A percentile compares a stretch with the other conserved stretches of the same genome.
Evolutionary conservation across 306 rosid species (phyloP).

Genomic region (Pterocarpus santalinus): DNA sequence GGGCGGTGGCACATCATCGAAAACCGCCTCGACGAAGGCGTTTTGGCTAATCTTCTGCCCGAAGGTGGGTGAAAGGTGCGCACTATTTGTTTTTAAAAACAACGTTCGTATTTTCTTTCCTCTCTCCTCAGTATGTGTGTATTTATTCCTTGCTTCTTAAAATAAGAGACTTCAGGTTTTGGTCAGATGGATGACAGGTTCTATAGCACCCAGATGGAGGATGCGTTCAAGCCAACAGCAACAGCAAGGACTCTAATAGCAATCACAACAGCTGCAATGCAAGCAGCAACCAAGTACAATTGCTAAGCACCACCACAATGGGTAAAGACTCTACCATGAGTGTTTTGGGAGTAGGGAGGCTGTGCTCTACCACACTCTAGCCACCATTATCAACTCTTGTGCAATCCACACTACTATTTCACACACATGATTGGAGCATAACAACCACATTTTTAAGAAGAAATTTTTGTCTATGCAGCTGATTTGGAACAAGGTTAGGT

Average conservation of each 20-base stretch:
- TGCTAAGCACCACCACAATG: conserved; percentile 1
- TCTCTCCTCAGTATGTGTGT: no score
- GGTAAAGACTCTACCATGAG: conserved; percentile 10
- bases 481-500: conserved; percentile 16
- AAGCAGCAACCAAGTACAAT: background rate
- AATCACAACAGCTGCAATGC: background rate
- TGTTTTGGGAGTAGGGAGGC: conserved; percentile 10
- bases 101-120: no score
- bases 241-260: background rate
- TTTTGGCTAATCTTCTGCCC: no score
- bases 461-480: conserved; percentile 13
- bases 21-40: no score
- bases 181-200: background rate
- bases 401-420: conserved; percentile 9
- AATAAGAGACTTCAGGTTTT: conserved; percentile 19
- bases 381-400: conserved; percentile 14
- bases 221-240: background rate
- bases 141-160: no score
- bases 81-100: no score
- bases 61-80: no score
- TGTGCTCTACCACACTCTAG: conserved; percentile 12
- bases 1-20: no score
- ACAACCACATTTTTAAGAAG: background rate
- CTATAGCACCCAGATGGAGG: background rate
- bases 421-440: conserved; percentile 12